Evolutionary conservation across 805 yeast genomes (phyloP).

Genomic region (Hanseniaspora singularis): DNA sequence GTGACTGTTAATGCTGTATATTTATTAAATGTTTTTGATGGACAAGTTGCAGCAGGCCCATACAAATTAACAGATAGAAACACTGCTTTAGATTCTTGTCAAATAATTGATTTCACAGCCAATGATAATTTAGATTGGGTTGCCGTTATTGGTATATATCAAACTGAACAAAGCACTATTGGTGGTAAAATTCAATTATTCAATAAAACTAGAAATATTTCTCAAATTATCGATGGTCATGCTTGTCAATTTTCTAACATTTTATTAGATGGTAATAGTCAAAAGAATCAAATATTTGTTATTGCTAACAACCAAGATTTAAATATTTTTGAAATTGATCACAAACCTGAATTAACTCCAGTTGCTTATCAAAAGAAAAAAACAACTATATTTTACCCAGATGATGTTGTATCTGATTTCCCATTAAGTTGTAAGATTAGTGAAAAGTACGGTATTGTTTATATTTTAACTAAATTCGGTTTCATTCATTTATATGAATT

Average conservation of each 20-base stretch:
- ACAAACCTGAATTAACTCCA: conserved; percentile 71
- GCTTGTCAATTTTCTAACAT: conserved; percentile 80
- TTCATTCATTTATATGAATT: conserved; percentile 91
- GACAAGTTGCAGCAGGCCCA: conserved; percentile 69
- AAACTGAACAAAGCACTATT: conserved; percentile 72
- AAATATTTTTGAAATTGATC: conserved; percentile 93
- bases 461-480: conserved; percentile 87
- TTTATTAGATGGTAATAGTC: conserved; percentile 57
- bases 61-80: conserved; percentile 71
- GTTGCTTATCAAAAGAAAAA: conserved; percentile 66
- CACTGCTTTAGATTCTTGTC: conserved; percentile 61
- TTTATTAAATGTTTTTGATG: conserved; percentile 76
- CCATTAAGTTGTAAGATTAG: conserved; percentile 87
- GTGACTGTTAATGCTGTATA: conserved; percentile 66
- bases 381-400: conserved; percentile 90
- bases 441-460: conserved; percentile 72
- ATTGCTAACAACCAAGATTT: conserved; percentile 80
- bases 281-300: conserved; percentile 70
- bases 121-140: conserved; percentile 80
- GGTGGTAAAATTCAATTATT: conserved; percentile 93
- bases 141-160: conserved; percentile 89
- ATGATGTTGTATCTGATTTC: conserved; percentile 91
- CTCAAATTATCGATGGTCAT: conserved; percentile 97
- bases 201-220: conserved; percentile 77
- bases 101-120: conserved; percentile 80